A percentile compares a stretch with the other conserved stretches of the same genome.
Evolutionary conservation across 2,329 filamentous ascomycete genomes (phyloP).

Genomic region (Coleophoma eucalyptorum): DNA sequence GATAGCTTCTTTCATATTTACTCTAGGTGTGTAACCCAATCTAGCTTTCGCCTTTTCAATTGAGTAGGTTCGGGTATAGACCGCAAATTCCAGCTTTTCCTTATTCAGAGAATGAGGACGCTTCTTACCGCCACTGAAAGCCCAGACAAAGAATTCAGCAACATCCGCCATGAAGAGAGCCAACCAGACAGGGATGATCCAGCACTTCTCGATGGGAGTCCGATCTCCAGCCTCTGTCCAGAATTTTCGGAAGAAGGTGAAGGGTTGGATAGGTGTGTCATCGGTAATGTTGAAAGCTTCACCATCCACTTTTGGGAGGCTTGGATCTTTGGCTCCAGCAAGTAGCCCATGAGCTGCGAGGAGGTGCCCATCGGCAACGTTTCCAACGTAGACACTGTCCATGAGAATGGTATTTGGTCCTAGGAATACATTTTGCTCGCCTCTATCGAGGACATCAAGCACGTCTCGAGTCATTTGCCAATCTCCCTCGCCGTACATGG

Average conservation of each 20-base stretch:
- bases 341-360: constrained; percentile 31
- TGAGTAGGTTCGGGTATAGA: background rate
- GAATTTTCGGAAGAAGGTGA: constrained; percentile 84
- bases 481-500: constrained; percentile 46
- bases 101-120: constrained; percentile 2
- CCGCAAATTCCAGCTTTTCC: background rate
- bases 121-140: background rate
- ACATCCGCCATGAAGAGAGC: constrained; percentile 3
- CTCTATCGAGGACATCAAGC: constrained; percentile 31
- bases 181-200: background rate
- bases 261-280: constrained; percentile 52
- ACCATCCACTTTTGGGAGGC: constrained; percentile 54
- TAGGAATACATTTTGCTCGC: background rate
- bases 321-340: background rate
- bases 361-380: constrained; percentile 46
- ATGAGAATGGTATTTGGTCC: background rate
- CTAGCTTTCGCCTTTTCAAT: background rate
- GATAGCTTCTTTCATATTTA: background rate
- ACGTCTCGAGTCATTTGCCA: constrained; percentile 30
- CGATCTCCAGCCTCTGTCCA: constrained; percentile 66
- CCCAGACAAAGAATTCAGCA: constrained; percentile 5
- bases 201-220: constrained; percentile 2
- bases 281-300: constrained; percentile 88
- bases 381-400: constrained; percentile 38
- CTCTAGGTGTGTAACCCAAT: background rate